Conservation (phyloP, 1,284 basidiomycete genomes). For the Cronartium quercuum region DNA sequence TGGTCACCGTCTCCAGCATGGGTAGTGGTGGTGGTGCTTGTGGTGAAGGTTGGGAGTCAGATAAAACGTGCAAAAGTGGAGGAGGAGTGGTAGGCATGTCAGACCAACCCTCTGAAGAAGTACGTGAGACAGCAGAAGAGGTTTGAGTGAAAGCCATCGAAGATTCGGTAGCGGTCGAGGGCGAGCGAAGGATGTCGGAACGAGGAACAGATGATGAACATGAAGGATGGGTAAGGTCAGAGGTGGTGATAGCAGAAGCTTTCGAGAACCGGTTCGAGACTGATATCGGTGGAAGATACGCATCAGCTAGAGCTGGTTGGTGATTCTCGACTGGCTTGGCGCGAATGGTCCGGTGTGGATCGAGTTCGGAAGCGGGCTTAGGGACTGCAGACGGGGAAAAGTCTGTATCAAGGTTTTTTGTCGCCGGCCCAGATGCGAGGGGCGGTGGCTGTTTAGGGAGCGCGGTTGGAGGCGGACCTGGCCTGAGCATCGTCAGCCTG, state of each 20-base stretch:
- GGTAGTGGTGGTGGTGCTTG: background rate
- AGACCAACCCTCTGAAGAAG: slow-evolving; percentile 39
- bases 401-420: background rate
- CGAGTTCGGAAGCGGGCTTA: background rate
- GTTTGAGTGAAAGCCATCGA: slow-evolving; percentile 31
- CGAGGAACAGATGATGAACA: slow-evolving; percentile 11
- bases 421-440: background rate
- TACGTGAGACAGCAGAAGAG: slow-evolving; percentile 29
- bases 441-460: background rate
- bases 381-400: background rate
- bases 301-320: too few relatives aligned
- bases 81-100: slow-evolving; percentile 38
- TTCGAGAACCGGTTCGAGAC: background rate
- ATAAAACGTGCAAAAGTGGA: background rate
- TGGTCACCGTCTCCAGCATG: slow-evolving; percentile 9
- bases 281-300: background rate
- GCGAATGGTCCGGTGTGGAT: slow-evolving; percentile 32
- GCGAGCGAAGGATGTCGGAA: slow-evolving; percentile 15
- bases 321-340: slow-evolving; percentile 1
- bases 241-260: slow-evolving; percentile 5
- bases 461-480: background rate
- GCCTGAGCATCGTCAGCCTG: slow-evolving; percentile 10
- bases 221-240: slow-evolving; percentile 3
- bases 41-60: slow-evolving; percentile 1
- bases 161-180: slow-evolving; percentile 34